These are phyloP conservation scores for Saccharomycopsis selenospora DNA, from an alignment of 805 yeast genomes.

Conservation along the genomic window DNA sequence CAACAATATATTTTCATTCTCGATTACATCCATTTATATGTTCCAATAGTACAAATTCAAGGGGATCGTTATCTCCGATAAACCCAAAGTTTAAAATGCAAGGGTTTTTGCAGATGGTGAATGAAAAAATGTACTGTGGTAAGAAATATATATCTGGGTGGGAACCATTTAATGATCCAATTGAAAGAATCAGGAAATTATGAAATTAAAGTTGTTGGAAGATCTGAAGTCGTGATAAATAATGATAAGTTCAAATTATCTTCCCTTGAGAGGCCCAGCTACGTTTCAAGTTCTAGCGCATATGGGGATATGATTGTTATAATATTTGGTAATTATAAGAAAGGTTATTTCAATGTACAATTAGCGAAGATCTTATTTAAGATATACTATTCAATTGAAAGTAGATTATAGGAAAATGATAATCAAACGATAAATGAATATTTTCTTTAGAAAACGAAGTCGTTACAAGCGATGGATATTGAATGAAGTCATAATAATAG, in stretches of 20 bases:
- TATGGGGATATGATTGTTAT: neutral
- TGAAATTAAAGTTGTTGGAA: neutral
- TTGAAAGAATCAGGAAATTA: neutral
- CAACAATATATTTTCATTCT: too few species aligned
- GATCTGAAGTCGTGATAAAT: neutral
- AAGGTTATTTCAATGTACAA: neutral
- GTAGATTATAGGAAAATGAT: neutral
- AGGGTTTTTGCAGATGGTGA: too few species aligned
- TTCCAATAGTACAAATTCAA: too few species aligned
- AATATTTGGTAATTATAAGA: neutral
- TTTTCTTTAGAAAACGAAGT: neutral
- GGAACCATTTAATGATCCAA: neutral
- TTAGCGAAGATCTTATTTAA: neutral
- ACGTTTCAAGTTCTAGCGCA: neutral
- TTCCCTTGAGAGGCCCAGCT: neutral
- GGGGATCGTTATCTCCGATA: too few species aligned
- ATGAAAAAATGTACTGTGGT: too few species aligned
- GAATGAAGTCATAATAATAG: too few species aligned
- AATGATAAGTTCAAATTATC: neutral
- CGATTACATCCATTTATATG: too few species aligned
- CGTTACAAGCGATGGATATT: too few species aligned
- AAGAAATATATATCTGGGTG: neutral
- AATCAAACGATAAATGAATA: neutral
- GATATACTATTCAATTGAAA: neutral
- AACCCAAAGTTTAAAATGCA: too few species aligned